Evolutionary conservation across 257 asterid species (phyloP).

Genomic region (Scutellaria minor): DNA sequence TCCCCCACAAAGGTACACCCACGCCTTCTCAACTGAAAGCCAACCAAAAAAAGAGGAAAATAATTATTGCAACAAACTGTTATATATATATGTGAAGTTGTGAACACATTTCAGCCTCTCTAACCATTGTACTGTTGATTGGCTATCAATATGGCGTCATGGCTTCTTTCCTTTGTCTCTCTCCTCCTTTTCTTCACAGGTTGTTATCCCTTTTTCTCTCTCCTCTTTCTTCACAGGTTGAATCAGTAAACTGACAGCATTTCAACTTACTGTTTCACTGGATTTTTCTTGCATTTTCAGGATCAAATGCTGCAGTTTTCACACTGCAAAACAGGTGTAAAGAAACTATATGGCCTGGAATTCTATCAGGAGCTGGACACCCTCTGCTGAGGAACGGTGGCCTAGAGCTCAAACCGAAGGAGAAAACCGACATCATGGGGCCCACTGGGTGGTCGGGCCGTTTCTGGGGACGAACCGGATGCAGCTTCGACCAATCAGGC

Average conservation of each 20-base stretch:
- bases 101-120: background rate
- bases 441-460: constrained; percentile 87
- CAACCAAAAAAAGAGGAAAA: constrained; percentile 6
- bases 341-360: constrained; percentile 66
- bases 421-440: constrained; percentile 31
- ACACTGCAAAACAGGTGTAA: constrained; percentile 55
- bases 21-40: constrained; percentile 27
- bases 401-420: constrained; percentile 41
- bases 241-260: background rate
- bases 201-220: constrained; percentile 1
- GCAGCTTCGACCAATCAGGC: constrained; percentile 61
- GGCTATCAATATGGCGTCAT: constrained; percentile 39
- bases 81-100: too few relatives aligned
- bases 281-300: constrained; percentile 28
- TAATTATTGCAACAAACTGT: constrained; percentile 23
- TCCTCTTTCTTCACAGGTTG: constrained; percentile 7
- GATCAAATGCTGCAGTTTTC: constrained; percentile 50
- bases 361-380: constrained; percentile 48
- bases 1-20: background rate
- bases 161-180: constrained; percentile 36
- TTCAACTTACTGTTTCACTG: constrained; percentile 8
- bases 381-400: constrained; percentile 60
- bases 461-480: constrained; percentile 69
- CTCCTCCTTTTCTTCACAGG: constrained; percentile 44
- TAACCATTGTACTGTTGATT: background rate